phyloP scores from a whole-genome alignment of 768 basidiomycete species.

The Lactifluus piperatus region DNA sequence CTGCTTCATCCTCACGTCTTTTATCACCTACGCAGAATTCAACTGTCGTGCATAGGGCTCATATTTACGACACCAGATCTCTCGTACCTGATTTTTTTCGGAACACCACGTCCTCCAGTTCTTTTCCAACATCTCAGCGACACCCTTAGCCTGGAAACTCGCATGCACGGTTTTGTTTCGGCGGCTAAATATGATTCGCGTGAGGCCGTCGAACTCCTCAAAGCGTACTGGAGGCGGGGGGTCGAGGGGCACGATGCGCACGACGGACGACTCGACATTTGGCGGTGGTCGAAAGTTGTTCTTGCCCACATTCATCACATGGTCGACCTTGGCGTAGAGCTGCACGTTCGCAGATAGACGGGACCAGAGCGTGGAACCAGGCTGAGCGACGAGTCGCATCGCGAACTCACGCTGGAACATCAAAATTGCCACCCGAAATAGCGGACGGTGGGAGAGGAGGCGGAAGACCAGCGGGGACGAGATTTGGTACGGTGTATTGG shows the following conservation, averaged over 20 bases:
- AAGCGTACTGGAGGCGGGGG: conserved; percentile 95
- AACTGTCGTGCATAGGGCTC: not conserved
- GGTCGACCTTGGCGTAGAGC: conserved; percentile 92
- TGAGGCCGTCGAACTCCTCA: conserved; percentile 95
- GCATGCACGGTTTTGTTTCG: conserved; percentile 87
- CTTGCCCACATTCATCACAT: conserved; percentile 92
- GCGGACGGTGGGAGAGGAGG: conserved; percentile 89
- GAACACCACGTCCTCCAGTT: conserved; percentile 93
- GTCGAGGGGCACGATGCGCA: conserved; percentile 84
- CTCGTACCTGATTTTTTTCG: conserved; percentile 46
- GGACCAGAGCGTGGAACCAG: conserved; percentile 84
- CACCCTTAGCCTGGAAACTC: conserved; percentile 89
- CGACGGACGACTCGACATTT: conserved; percentile 86
- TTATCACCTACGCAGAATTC: not conserved
- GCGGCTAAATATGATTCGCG: conserved; percentile 80
- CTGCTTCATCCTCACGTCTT: conserved; percentile 12
- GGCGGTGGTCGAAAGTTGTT: conserved; percentile 97
- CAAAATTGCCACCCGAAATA: conserved; percentile 90
- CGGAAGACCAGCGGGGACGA: conserved; percentile 97
- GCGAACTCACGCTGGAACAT: conserved; percentile 99
- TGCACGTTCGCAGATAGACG: conserved; percentile 94
- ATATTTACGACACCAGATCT: not conserved
- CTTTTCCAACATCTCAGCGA: conserved; percentile 87
- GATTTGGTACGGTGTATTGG: conserved; percentile 98
- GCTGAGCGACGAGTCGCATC: conserved; percentile 78